These are phyloP conservation scores for Penicillium maclennaniae DNA, from an alignment of 495 filamentous ascomycete species.

Conservation along the genomic window DNA sequence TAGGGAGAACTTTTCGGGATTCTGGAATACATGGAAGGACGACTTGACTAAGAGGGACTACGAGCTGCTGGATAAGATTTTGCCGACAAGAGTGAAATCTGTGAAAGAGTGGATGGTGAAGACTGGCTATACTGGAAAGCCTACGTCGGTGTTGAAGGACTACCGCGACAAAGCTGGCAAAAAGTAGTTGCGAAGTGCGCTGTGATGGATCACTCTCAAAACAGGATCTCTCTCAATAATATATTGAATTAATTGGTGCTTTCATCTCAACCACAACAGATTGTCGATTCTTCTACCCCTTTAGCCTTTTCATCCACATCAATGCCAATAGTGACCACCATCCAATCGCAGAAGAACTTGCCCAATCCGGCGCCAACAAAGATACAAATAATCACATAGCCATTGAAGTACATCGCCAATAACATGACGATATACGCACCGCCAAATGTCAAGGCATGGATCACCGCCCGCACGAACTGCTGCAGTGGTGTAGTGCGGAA, in stretches of 20 bases:
- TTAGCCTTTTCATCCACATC: background rate
- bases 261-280: conserved; percentile 29
- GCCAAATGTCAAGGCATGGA: conserved; percentile 61
- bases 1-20: conserved; percentile 52
- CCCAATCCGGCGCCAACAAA: conserved; percentile 56
- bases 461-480: conserved; percentile 51
- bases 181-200: too few relatives aligned
- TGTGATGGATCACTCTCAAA: too few relatives aligned
- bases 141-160: conserved; percentile 1
- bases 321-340: conserved; percentile 15
- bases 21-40: conserved; percentile 46
- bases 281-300: conserved; percentile 20
- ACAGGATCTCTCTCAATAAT: too few relatives aligned
- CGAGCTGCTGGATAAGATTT: conserved; percentile 48
- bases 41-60: conserved; percentile 47
- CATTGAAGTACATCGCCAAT: conserved; percentile 59
- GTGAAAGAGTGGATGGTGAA: conserved; percentile 25
- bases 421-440: conserved; percentile 67
- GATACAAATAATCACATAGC: conserved; percentile 58
- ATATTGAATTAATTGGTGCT: too few relatives aligned
- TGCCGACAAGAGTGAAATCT: conserved; percentile 41
- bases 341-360: conserved; percentile 53
- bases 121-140: conserved; percentile 7
- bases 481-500: conserved; percentile 50
- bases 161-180: too few relatives aligned